These are phyloP conservation scores for Iberis amara DNA, from an alignment of 441 rosid species.

Conservation along the genomic window DNA sequence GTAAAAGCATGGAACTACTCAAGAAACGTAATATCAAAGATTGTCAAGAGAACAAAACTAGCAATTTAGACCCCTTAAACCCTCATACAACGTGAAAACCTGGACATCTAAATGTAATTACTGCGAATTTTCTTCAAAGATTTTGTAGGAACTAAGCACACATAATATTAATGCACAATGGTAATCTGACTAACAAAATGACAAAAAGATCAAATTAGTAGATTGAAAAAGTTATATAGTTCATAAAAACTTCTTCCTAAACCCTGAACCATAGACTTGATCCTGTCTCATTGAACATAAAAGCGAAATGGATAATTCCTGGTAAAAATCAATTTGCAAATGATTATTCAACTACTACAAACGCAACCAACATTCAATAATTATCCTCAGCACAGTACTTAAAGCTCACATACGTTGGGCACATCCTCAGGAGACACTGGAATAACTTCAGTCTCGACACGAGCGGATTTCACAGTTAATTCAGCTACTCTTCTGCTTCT, in stretches of 20 bases:
- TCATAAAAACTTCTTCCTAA: not conserved
- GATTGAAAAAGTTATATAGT: no score
- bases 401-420: slow-evolving; percentile 38
- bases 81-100: not conserved
- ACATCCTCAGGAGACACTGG: slow-evolving; percentile 78
- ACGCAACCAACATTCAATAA: not conserved
- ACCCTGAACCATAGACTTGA: not conserved
- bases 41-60: not conserved
- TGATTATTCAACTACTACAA: not conserved
- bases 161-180: no score
- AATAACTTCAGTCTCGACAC: slow-evolving; percentile 53
- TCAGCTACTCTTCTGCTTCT: slow-evolving; percentile 34
- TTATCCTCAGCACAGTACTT: not conserved
- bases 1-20: no score
- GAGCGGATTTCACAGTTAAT: slow-evolving; percentile 44
- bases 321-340: not conserved
- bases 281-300: not conserved
- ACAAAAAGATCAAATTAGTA: not conserved
- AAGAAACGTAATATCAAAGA: no score
- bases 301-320: not conserved
- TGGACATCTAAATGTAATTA: not conserved
- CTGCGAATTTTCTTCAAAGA: not conserved
- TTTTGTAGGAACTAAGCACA: not conserved
- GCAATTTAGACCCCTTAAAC: not conserved
- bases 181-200: not conserved